phyloP scores from a whole-genome alignment of 495 filamentous ascomycete genomes.

The Aspergillus sclerotioniger region DNA sequence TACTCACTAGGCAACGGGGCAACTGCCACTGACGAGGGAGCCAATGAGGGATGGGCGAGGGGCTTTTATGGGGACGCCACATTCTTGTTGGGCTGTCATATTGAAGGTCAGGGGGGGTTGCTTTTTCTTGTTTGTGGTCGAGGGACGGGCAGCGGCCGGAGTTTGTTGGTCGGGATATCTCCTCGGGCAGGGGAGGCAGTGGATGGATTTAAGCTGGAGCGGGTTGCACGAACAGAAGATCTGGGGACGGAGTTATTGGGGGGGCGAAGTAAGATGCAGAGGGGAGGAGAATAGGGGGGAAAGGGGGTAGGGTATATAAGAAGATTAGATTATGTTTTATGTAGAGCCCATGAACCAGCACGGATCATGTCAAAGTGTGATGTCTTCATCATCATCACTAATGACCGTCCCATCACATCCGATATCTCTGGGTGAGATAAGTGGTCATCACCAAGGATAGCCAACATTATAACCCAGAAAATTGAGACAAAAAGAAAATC shows the following conservation, averaged over 20 bases:
- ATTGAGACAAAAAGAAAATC: too few relatives aligned
- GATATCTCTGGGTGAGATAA: too few relatives aligned
- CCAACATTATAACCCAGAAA: too few relatives aligned
- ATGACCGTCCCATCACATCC: neutral
- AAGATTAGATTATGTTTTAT: neutral
- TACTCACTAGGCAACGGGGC: neutral
- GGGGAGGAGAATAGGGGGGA: neutral
- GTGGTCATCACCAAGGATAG: too few relatives aligned
- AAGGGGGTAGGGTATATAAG: neutral
- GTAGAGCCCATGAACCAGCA: neutral
- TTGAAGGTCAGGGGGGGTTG: too few relatives aligned
- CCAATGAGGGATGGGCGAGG: too few relatives aligned
- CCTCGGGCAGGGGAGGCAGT: neutral
- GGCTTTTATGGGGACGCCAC: too few relatives aligned
- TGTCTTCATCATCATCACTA: neutral
- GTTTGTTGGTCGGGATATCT: constrained; percentile 11
- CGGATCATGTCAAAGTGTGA: too few relatives aligned
- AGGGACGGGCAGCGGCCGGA: neutral
- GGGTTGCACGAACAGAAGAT: neutral
- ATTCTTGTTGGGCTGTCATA: too few relatives aligned
- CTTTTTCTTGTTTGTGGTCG: too few relatives aligned
- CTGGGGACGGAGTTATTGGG: neutral
- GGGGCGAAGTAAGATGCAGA: neutral
- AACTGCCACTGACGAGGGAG: too few relatives aligned
- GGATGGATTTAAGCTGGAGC: neutral